Conservation (phyloP, 768 basidiomycete species). For the Mycena crocata region DNA sequence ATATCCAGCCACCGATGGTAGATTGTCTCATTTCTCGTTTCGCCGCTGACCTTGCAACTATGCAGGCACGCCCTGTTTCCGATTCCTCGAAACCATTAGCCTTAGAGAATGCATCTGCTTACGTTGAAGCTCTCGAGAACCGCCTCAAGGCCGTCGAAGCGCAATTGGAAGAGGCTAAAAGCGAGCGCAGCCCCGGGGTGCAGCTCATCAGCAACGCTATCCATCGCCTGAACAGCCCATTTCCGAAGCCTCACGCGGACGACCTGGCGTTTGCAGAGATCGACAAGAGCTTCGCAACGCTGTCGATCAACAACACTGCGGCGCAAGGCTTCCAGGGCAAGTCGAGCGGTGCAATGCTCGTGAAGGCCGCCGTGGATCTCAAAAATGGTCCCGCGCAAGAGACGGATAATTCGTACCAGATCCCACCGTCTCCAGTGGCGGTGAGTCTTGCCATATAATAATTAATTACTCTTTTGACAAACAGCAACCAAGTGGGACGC, state of each 20-base stretch:
- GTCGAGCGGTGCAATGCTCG: conserved; percentile 66
- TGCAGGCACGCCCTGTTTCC: background rate
- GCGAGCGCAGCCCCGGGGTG: conserved; percentile 8
- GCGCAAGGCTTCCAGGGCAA: conserved; percentile 63
- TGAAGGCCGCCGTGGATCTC: conserved; percentile 67
- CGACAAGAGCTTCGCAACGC: background rate
- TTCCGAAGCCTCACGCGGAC: conserved; percentile 15
- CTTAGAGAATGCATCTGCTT: background rate
- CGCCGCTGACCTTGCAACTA: background rate
- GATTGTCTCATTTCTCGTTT: background rate
- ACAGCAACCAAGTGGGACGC: background rate
- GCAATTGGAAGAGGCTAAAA: background rate
- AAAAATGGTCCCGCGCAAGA: too few relatives aligned
- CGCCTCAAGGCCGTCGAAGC: conserved; percentile 19
- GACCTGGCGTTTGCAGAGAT: conserved; percentile 14
- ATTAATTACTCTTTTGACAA: background rate
- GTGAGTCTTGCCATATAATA: conserved; percentile 27
- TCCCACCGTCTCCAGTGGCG: too few relatives aligned
- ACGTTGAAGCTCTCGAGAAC: conserved; percentile 6
- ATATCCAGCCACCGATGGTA: conserved; percentile 8
- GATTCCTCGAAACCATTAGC: background rate
- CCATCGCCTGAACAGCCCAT: conserved; percentile 4
- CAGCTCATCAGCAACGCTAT: conserved; percentile 11
- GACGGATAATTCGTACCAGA: too few relatives aligned
- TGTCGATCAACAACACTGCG: background rate